Evolutionary conservation across 441 rosid species (phyloP).

Genomic region (Corymbia calophylla): DNA sequence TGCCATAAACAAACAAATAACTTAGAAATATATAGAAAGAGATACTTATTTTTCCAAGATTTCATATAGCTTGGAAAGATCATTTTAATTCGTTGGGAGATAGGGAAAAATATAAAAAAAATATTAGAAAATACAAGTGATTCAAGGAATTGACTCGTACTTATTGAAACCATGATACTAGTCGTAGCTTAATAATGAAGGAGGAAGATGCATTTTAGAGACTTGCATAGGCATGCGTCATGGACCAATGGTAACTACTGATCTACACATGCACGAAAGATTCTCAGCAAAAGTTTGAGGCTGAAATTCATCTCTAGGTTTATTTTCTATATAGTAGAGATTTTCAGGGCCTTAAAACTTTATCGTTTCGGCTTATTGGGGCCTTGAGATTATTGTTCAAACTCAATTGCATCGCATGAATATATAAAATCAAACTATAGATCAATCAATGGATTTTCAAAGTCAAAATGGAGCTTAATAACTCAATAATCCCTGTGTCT

Average conservation of each 20-base stretch:
- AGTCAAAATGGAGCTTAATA: background rate
- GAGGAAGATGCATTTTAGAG: background rate
- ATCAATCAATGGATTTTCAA: background rate
- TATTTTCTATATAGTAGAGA: background rate
- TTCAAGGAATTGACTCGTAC: background rate
- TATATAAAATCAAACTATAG: background rate
- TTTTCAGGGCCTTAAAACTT: background rate
- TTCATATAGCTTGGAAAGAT: background rate
- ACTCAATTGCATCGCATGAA: background rate
- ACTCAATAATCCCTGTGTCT: background rate
- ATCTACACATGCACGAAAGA: background rate
- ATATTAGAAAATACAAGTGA: background rate
- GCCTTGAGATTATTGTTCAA: background rate
- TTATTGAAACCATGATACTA: background rate
- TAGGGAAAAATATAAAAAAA: background rate
- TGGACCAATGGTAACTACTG: too few relatives aligned
- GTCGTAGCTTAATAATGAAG: background rate
- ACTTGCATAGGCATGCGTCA: background rate
- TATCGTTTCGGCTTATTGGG: background rate
- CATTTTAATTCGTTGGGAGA: background rate
- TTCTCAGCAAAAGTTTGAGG: background rate
- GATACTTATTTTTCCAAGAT: background rate
- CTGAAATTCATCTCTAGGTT: background rate
- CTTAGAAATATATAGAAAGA: background rate
- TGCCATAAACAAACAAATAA: background rate